Conservation (phyloP, 2,329 filamentous ascomycete species). For the Alternaria arborescens region DNA sequence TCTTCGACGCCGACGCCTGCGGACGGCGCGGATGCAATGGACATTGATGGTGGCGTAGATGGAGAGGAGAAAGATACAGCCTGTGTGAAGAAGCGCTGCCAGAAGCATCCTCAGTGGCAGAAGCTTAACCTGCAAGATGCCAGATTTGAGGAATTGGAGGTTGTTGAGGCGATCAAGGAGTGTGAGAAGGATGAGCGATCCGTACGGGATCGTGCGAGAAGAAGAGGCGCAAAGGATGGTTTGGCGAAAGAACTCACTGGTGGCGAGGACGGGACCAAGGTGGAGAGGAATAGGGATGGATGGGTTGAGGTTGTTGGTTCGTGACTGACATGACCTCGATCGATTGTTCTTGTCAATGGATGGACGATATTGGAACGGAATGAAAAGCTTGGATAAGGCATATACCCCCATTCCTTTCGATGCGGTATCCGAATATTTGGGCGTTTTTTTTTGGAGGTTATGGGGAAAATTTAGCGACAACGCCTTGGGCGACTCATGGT, state of each 20-base stretch:
- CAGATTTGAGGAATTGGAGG: slow-evolving; percentile 57
- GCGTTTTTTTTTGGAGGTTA: not conserved
- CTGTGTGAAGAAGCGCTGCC: slow-evolving; percentile 59
- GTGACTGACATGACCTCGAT: not conserved
- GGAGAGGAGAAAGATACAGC: slow-evolving; percentile 29
- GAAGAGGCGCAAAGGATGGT: slow-evolving; percentile 50
- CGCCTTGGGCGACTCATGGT: not conserved
- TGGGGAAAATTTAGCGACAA: not conserved
- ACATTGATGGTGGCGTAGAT: not conserved
- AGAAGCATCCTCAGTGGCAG: slow-evolving; percentile 59
- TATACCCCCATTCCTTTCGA: slow-evolving; percentile 12
- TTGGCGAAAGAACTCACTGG: slow-evolving; percentile 44
- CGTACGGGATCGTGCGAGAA: slow-evolving; percentile 54
- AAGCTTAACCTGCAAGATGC: slow-evolving; percentile 59
- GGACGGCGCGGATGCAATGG: slow-evolving; percentile 13
- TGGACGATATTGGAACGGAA: not conserved
- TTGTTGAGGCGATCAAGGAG: slow-evolving; percentile 55
- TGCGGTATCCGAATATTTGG: not conserved
- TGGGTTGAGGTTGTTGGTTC: slow-evolving; percentile 45
- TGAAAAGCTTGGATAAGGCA: slow-evolving; percentile 8
- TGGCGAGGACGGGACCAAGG: slow-evolving; percentile 21
- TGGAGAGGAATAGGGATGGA: slow-evolving; percentile 44
- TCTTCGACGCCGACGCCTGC: slow-evolving; percentile 17
- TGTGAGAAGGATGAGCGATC: slow-evolving; percentile 58
- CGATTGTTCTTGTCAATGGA: too few species aligned